phyloP scores from a whole-genome alignment of 2,329 filamentous ascomycete species.

The Coniella lustricola region DNA sequence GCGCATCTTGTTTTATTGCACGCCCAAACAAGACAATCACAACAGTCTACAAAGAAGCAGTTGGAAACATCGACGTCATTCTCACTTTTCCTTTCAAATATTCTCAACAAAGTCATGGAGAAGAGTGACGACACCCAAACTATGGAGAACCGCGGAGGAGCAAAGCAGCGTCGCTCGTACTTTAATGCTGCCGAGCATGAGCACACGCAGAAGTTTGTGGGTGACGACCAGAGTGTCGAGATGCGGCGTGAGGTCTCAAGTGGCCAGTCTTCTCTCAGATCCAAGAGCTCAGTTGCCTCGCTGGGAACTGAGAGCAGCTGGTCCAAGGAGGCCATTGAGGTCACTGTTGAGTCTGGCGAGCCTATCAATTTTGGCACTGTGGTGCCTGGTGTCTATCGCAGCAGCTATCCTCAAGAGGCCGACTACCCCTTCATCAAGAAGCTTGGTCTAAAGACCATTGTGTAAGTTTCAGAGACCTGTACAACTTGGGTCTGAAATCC shows the following conservation, averaged over 20 bases:
- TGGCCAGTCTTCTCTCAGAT: constrained; percentile 7
- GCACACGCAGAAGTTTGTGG: background rate
- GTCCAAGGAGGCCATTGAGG: constrained; percentile 1
- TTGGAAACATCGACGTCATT: background rate
- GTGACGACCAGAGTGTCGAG: constrained; percentile 8
- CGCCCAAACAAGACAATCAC: background rate
- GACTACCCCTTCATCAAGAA: constrained; percentile 64
- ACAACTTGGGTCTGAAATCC: no score
- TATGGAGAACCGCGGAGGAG: constrained; percentile 1
- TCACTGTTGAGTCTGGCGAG: constrained; percentile 19
- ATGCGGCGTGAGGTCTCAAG: constrained; percentile 13
- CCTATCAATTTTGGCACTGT: constrained; percentile 74
- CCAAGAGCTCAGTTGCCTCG: constrained; percentile 2
- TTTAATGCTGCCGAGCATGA: constrained; percentile 1
- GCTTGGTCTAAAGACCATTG: constrained; percentile 69
- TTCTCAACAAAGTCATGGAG: constrained; percentile 8
- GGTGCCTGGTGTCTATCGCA: constrained; percentile 68
- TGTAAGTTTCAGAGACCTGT: no score
- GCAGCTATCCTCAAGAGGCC: constrained; percentile 66
- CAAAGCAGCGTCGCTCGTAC: constrained; percentile 13
- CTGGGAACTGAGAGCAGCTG: constrained; percentile 10
- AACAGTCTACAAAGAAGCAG: background rate
- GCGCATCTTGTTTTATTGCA: constrained; percentile 7
- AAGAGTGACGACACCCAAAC: constrained; percentile 3
- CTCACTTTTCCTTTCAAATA: constrained; percentile 1